Evolutionary conservation across 2,329 filamentous ascomycete species (phyloP).

Genomic region (Aspergillus pseudoviridinutans): DNA sequence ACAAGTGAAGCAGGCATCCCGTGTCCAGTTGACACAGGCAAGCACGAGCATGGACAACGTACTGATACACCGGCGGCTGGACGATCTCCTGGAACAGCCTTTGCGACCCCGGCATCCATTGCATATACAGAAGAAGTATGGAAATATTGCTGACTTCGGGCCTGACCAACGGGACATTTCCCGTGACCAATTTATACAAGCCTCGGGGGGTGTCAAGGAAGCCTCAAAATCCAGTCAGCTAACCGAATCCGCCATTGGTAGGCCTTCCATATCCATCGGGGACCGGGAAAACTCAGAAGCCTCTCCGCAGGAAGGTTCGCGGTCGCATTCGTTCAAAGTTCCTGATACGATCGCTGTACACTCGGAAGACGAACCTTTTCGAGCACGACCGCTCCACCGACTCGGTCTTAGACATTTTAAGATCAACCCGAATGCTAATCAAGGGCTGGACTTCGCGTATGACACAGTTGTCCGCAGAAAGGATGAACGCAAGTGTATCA

Average conservation of each 20-base stretch:
- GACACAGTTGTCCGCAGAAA: slow-evolving; percentile 69
- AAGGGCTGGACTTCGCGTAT: slow-evolving; percentile 69
- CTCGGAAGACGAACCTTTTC: slow-evolving; percentile 46
- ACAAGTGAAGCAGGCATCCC: not conserved
- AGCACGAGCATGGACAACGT: not conserved
- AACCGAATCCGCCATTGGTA: not conserved
- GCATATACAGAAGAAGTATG: not conserved
- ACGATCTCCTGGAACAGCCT: slow-evolving; percentile 29
- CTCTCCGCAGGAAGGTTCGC: not conserved
- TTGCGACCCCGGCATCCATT: slow-evolving; percentile 20
- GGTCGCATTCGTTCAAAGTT: not conserved
- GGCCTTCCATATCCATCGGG: not conserved
- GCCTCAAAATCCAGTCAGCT: not conserved
- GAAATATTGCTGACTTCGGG: slow-evolving; percentile 1
- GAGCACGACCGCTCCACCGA: slow-evolving; percentile 53
- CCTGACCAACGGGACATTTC: not conserved
- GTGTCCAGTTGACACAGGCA: not conserved
- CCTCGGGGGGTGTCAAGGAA: not conserved
- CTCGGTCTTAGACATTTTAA: slow-evolving; percentile 73
- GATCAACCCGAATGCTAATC: slow-evolving; percentile 69
- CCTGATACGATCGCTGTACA: slow-evolving; percentile 5
- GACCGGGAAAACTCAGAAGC: not conserved
- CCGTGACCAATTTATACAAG: not conserved
- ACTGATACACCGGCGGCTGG: slow-evolving; percentile 23
- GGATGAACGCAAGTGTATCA: slow-evolving; percentile 64